phyloP scores from a whole-genome alignment of 2,329 filamentous ascomycete genomes.

The Alternaria incomplexa region DNA sequence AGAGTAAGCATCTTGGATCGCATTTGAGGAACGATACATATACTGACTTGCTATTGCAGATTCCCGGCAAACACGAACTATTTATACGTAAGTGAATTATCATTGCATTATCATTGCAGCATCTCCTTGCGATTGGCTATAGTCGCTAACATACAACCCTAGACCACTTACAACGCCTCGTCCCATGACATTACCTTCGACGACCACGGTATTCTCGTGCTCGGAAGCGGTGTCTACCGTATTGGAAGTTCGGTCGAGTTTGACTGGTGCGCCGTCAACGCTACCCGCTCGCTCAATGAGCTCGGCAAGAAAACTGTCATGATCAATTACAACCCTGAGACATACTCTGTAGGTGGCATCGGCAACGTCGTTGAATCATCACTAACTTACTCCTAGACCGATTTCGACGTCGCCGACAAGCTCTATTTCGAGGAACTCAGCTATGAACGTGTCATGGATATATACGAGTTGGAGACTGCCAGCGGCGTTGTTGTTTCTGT shows the following conservation, averaged over 20 bases:
- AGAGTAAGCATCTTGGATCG: constrained; percentile 55
- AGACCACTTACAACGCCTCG: constrained; percentile 96
- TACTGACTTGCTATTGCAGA: background rate
- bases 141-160: constrained; percentile 57
- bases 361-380: too few relatives aligned
- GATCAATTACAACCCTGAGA: constrained; percentile 68
- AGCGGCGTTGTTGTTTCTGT: constrained; percentile 92
- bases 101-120: background rate
- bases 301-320: constrained; percentile 98
- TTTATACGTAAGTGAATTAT: background rate
- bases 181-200: constrained; percentile 93
- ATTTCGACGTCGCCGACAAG: constrained; percentile 87
- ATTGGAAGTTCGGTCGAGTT: constrained; percentile 98
- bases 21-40: too few relatives aligned
- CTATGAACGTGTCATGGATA: constrained; percentile 98
- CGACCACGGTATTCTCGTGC: constrained; percentile 85
- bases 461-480: constrained; percentile 89
- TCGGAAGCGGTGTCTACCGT: constrained; percentile 95
- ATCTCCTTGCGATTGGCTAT: background rate
- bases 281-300: constrained; percentile 78
- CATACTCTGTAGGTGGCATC: constrained; percentile 52
- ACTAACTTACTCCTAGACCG: too few relatives aligned
- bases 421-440: constrained; percentile 97
- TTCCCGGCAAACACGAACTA: too few relatives aligned
- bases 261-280: constrained; percentile 96